Conservation (phyloP, 2,329 filamentous ascomycete species). For the Cryphonectria nitschkei region DNA sequence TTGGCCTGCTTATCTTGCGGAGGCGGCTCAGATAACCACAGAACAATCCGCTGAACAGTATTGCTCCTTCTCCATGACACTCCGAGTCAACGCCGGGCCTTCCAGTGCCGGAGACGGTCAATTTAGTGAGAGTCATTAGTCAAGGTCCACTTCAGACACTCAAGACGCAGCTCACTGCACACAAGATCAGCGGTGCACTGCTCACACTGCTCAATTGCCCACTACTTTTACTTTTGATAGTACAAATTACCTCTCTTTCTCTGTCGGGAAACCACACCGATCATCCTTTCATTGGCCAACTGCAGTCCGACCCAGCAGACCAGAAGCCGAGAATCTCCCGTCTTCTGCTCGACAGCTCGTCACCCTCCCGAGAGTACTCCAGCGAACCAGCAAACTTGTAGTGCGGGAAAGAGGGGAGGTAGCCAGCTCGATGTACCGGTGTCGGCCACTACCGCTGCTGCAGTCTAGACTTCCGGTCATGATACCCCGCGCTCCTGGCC, state of each 20-base stretch:
- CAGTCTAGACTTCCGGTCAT: conserved; percentile 18
- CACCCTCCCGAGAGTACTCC: neutral
- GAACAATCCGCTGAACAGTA: neutral
- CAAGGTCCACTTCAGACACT: neutral
- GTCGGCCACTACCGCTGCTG: conserved; percentile 19
- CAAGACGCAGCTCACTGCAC: neutral
- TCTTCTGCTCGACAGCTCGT: neutral
- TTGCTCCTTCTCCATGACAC: neutral
- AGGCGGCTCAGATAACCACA: neutral
- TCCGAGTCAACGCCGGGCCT: conserved; percentile 12
- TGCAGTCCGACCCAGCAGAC: neutral
- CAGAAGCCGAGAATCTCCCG: conserved; percentile 2
- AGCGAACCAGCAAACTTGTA: neutral
- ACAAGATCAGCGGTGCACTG: neutral
- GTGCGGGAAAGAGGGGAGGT: neutral
- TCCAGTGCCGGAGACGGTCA: neutral
- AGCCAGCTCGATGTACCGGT: conserved; percentile 26
- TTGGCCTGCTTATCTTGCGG: neutral
- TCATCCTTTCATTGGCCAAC: neutral
- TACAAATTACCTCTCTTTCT: neutral
- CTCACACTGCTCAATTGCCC: neutral
- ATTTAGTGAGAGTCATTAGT: conserved; percentile 10
- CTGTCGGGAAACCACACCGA: neutral
- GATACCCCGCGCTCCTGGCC: conserved; percentile 38
- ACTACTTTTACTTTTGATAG: neutral